These are phyloP conservation scores for Colletotrichum echinochloae DNA, from an alignment of 2,329 filamentous ascomycete species.

Conservation along the genomic window DNA sequence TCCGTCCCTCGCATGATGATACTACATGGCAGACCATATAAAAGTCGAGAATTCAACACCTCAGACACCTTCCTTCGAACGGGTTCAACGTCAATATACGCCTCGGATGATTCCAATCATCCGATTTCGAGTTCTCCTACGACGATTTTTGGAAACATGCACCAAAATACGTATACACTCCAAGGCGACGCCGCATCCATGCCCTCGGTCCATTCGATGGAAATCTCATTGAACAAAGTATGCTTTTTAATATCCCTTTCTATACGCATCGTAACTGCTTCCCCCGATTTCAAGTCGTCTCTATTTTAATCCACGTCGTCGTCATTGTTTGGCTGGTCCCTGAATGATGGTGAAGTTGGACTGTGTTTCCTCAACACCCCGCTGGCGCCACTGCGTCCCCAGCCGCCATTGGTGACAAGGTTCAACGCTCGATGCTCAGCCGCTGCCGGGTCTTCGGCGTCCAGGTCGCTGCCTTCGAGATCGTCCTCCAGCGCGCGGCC, in stretches of 20 bases:
- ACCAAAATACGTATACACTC: slow-evolving; percentile 14
- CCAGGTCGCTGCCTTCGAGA: slow-evolving; percentile 50
- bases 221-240: slow-evolving; percentile 22
- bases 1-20: neutral
- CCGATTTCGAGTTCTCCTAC: slow-evolving; percentile 3
- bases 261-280: neutral
- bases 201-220: slow-evolving; percentile 3
- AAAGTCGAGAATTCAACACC: slow-evolving; percentile 3
- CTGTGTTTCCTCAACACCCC: slow-evolving; percentile 56
- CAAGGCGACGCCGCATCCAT: slow-evolving; percentile 28
- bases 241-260: slow-evolving; percentile 33
- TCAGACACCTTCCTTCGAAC: slow-evolving; percentile 19
- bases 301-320: slow-evolving; percentile 36
- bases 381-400: slow-evolving; percentile 56
- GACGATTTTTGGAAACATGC: neutral
- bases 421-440: slow-evolving; percentile 59
- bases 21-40: neutral
- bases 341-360: slow-evolving; percentile 36
- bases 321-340: slow-evolving; percentile 26
- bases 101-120: slow-evolving; percentile 16
- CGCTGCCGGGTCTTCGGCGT: slow-evolving; percentile 55
- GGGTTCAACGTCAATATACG: slow-evolving; percentile 11
- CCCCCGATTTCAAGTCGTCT: neutral
- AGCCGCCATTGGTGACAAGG: slow-evolving; percentile 55
- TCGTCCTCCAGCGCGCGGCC: slow-evolving; percentile 60